Percentiles rank a stretch among this genome's conserved stretches.
phyloP scores from a whole-genome alignment of 305 asterid species.

The Fraxinus sp. region DNA sequence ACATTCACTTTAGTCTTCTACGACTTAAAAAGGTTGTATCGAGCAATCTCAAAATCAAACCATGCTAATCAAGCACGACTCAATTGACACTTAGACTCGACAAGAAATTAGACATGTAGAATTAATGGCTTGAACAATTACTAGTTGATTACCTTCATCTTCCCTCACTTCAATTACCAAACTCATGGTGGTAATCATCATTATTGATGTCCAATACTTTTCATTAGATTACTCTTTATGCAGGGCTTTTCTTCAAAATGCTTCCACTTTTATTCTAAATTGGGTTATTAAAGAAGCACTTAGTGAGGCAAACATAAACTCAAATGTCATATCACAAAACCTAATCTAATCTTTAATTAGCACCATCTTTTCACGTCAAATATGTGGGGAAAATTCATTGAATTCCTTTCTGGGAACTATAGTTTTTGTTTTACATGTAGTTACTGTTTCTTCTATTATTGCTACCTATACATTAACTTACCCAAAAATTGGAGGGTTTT shows the following conservation, averaged over 20 bases:
- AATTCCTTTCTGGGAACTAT: background rate
- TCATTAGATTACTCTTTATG: background rate
- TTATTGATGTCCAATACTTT: background rate
- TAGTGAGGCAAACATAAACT: slow-evolving; percentile 14
- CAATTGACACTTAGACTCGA: background rate
- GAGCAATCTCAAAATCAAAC: background rate
- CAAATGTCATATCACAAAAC: slow-evolving; percentile 13
- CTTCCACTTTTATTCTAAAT: slow-evolving; percentile 3
- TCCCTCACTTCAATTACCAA: background rate
- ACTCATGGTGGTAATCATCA: slow-evolving; percentile 12
- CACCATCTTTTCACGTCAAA: slow-evolving; percentile 12
- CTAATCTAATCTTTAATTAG: background rate
- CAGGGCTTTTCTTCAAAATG: background rate
- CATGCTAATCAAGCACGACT: background rate
- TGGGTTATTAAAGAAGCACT: slow-evolving; percentile 16
- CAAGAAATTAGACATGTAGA: background rate
- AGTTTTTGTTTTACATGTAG: background rate
- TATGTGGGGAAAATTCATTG: slow-evolving; percentile 13
- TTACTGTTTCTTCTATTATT: background rate
- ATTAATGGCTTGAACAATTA: background rate
- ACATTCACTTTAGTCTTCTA: background rate
- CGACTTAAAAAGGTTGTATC: background rate
- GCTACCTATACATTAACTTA: background rate
- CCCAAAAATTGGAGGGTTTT: background rate
- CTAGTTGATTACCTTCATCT: background rate